phyloP scores from a whole-genome alignment of 179 eudicot genomes.

The Silene noctiflora region DNA sequence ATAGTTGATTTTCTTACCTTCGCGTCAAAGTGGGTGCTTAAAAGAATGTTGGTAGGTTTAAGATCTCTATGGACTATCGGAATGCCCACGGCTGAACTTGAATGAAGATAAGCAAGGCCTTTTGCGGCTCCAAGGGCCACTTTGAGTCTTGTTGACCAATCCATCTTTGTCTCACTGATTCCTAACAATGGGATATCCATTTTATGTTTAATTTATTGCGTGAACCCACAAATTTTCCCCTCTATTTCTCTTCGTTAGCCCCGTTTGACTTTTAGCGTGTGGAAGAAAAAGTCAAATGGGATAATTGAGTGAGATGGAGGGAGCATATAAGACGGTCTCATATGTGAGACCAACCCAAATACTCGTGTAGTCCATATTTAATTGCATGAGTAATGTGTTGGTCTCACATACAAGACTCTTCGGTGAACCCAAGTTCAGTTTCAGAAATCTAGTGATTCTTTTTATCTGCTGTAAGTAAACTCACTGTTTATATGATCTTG shows the following conservation, averaged over 20 bases:
- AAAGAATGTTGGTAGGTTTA: slow-evolving; percentile 87
- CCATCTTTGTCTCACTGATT: slow-evolving; percentile 69
- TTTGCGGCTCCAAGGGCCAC: slow-evolving; percentile 94
- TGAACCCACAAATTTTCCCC: not conserved
- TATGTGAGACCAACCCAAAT: not conserved
- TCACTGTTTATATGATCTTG: slow-evolving; percentile 85
- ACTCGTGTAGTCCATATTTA: not conserved
- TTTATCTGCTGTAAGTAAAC: slow-evolving; percentile 11
- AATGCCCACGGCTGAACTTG: slow-evolving; percentile 81
- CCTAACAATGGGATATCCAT: slow-evolving; percentile 45
- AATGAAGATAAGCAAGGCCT: slow-evolving; percentile 92
- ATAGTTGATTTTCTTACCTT: slow-evolving; percentile 46
- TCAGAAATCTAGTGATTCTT: not conserved
- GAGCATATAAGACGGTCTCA: not conserved
- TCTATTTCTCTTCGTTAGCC: slow-evolving; percentile 54
- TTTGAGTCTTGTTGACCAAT: slow-evolving; percentile 83
- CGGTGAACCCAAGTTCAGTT: not conserved
- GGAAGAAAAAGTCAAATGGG: not conserved
- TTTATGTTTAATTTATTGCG: too few relatives aligned
- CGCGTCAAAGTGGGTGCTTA: slow-evolving; percentile 69
- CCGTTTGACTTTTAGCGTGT: slow-evolving; percentile 34
- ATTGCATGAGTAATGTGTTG: not conserved
- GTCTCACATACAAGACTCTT: not conserved
- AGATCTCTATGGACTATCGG: slow-evolving; percentile 97
- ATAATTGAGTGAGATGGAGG: not conserved